Evolutionary conservation across 2,329 filamentous ascomycete genomes (phyloP), one percentile per base, ranked within the genome.

Genomic region (Diaporthe aspalathi): DNA sequence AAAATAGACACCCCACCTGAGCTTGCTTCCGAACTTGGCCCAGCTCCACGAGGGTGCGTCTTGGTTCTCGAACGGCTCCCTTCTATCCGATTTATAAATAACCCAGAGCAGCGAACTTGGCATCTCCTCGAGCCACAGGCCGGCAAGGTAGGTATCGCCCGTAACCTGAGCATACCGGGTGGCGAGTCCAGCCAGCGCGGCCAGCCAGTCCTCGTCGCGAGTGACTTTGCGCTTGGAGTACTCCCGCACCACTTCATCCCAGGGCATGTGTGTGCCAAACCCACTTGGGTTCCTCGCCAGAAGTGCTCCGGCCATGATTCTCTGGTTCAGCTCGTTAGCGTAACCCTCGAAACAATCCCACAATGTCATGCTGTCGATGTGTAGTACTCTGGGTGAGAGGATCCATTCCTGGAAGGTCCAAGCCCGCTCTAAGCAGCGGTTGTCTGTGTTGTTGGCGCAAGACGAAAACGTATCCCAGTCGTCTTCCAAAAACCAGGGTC

Each of bases 371-470:
- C n/a, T 38, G 12, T 66, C 47, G 24, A 66, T 52, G 1, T 66
- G 62, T 3, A 66, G 22, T 14, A 66, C 47, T 3, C 32, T 20
- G 14, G 62, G 62, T 12, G 62, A 66, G n/a, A 66, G 47, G 29
- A 66, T 52, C 62, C 62, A 66, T 14, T 66, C 62, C 14, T 66
- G 62, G 5, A 66, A 66, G 3, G 47, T 66, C 62, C 62, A 66
- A 0, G 2, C 47, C 3, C 62, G 7, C 0, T 5, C 1, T 2
- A 53, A 5, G 47, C 62, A 66, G 5, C 11, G n/a, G 32, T 24
- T 52, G 5, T 1, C 6, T 1, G 16, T 2, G 35, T 16, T 29
- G 7, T 24, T 5, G 1, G 8, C 5, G 14, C 9, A 5, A 9
- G 32, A 5, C 5, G 32, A 35, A 9, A 63, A 63, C 0, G 12